Percentiles rank a stretch among this genome's conserved stretches.
Conservation (phyloP, 805 yeast genomes). For the Kodamaea jinghongensis region DNA sequence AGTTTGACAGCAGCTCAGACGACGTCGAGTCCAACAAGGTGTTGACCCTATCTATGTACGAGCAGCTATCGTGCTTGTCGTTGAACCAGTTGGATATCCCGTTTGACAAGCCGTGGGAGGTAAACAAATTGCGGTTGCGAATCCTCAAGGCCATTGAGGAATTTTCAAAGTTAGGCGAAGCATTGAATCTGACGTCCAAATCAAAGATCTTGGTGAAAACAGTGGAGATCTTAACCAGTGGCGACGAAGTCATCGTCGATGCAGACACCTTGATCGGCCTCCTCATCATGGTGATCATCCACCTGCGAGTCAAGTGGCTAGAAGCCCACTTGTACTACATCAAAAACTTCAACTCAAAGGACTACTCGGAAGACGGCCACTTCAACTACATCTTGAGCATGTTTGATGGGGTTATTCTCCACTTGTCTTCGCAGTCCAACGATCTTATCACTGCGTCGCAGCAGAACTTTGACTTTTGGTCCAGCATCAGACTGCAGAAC, state of each 20-base stretch:
- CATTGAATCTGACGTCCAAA: slow-evolving; percentile 46
- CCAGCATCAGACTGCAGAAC: slow-evolving; percentile 39
- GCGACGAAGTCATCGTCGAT: slow-evolving; percentile 43
- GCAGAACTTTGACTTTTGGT: slow-evolving; percentile 54
- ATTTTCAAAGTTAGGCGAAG: slow-evolving; percentile 47
- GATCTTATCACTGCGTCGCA: slow-evolving; percentile 42
- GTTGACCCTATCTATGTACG: slow-evolving; percentile 32
- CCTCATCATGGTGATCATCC: slow-evolving; percentile 65
- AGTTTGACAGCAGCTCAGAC: slow-evolving; percentile 23
- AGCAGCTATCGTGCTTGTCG: slow-evolving; percentile 38
- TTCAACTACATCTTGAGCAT: slow-evolving; percentile 79
- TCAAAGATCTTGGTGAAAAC: slow-evolving; percentile 49
- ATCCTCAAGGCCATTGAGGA: slow-evolving; percentile 51
- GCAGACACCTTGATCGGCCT: slow-evolving; percentile 82
- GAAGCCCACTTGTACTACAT: slow-evolving; percentile 67
- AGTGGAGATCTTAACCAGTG: slow-evolving; percentile 46
- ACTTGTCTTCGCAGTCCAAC: slow-evolving; percentile 42
- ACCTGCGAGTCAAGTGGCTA: slow-evolving; percentile 56
- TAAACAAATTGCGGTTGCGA: slow-evolving; percentile 35
- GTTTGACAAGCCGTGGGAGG: slow-evolving; percentile 36
- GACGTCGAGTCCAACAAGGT: slow-evolving; percentile 26
- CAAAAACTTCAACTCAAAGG: slow-evolving; percentile 50
- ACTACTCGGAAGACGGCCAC: slow-evolving; percentile 47
- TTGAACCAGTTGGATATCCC: slow-evolving; percentile 53
- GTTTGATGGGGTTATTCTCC: slow-evolving; percentile 75